phyloP scores from a whole-genome alignment of 257 asterid genomes.

The Echium plantagineum region DNA sequence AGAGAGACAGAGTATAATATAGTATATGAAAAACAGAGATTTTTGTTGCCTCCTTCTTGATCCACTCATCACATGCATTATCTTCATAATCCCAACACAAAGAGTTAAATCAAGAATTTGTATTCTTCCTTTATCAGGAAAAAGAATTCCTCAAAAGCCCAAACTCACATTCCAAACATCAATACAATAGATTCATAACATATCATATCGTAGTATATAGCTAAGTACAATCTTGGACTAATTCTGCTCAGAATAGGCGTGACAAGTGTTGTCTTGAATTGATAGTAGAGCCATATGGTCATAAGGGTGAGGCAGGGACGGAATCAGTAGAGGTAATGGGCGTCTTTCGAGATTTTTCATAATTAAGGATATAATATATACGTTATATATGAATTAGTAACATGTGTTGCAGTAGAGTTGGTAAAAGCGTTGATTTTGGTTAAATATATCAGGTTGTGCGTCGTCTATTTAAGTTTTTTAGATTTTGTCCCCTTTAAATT shows the following conservation, averaged over 20 bases:
- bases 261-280: constrained; percentile 5
- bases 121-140: background rate
- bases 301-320: no score
- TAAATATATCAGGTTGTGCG: no score
- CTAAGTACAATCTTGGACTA: constrained; percentile 1
- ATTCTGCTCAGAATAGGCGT: constrained; percentile 12
- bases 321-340: no score
- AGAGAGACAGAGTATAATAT: no score
- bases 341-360: no score
- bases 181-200: constrained; percentile 7
- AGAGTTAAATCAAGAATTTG: background rate
- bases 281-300: constrained; percentile 15
- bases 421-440: no score
- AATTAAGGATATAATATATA: no score
- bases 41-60: constrained; percentile 11
- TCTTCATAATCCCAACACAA: constrained; percentile 13
- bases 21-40: constrained; percentile 14
- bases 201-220: background rate
- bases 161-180: background rate
- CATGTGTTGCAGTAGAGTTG: no score
- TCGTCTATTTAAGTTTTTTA: no score
- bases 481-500: no score
- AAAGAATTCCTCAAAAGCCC: background rate
- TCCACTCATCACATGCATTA: constrained; percentile 20
- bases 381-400: no score